A percentile compares a stretch with the other conserved stretches of the same genome.
Evolutionary conservation across 192 early-diverging fungal genomes (phyloP).

Genomic region (Mortierella alpina): DNA sequence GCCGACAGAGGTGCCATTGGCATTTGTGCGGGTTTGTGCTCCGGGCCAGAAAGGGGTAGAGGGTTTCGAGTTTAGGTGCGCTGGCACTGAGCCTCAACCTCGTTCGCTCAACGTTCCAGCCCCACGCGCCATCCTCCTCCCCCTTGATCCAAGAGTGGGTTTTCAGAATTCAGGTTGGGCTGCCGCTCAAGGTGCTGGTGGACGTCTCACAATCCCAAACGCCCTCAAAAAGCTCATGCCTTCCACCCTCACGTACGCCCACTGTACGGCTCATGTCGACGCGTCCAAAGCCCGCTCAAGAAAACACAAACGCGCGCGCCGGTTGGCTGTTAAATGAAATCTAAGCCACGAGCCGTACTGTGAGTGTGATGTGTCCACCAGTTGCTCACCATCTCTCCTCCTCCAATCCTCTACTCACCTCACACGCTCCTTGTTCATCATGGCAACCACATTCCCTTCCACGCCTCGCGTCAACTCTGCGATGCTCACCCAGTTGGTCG

Average conservation of each 20-base stretch:
- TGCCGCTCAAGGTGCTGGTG: neutral
- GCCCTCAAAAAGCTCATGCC: neutral
- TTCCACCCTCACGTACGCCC: neutral
- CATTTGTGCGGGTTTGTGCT: too few species aligned
- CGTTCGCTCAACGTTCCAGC: too few species aligned
- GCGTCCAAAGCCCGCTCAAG: too few species aligned
- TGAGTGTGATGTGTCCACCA: neutral
- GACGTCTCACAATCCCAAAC: neutral
- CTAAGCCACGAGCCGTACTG: neutral
- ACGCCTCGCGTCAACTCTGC: constrained; percentile 69
- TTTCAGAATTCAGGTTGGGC: neutral
- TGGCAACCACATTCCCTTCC: constrained; percentile 22
- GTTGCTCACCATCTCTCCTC: neutral
- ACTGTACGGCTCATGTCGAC: too few species aligned
- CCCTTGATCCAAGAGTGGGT: neutral
- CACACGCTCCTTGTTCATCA: neutral
- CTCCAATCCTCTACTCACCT: neutral
- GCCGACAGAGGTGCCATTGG: too few species aligned
- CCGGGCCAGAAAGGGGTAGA: too few species aligned
- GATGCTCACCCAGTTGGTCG: constrained; percentile 61
- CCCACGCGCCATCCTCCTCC: too few species aligned
- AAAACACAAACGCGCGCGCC: too few species aligned
- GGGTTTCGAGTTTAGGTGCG: too few species aligned
- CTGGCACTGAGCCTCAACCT: too few species aligned
- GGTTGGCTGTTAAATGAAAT: too few species aligned